Percentiles rank a stretch among this genome's conserved stretches.
Conservation (phyloP, 192 early-diverging fungal species). For the Coemansia sp. region DNA sequence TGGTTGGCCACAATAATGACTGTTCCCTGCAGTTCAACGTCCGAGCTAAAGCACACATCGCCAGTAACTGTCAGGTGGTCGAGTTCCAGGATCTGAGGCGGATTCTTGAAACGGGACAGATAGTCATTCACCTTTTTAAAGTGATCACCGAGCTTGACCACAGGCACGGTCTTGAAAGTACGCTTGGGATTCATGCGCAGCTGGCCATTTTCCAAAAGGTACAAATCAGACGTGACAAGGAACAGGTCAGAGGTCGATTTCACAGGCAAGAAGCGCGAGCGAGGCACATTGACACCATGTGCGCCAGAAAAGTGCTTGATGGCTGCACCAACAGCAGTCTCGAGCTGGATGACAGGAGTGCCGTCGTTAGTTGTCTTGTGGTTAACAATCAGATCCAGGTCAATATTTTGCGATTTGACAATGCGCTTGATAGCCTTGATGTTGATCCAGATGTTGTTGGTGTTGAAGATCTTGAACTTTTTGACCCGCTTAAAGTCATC, state of each 20-base stretch:
- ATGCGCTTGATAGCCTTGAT: constrained; percentile 86
- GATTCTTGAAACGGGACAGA: constrained; percentile 84
- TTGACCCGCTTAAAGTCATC: constrained; percentile 99
- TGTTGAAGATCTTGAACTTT: constrained; percentile 99
- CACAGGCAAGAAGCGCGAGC: constrained; percentile 96
- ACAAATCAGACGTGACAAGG: constrained; percentile 94
- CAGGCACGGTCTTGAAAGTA: constrained; percentile 87
- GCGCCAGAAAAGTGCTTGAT: constrained; percentile 97
- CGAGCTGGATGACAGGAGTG: constrained; percentile 96
- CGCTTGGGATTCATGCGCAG: constrained; percentile 91
- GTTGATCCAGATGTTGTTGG: constrained; percentile 89
- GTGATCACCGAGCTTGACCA: constrained; percentile 97
- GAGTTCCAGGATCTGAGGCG: constrained; percentile 94
- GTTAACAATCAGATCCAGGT: constrained; percentile 97
- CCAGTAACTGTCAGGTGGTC: constrained; percentile 99
- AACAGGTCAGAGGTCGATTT: constrained; percentile 98
- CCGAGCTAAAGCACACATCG: constrained; percentile 95
- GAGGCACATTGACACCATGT: constrained; percentile 98
- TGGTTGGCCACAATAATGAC: constrained; percentile 99
- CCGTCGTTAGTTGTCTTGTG: constrained; percentile 92
- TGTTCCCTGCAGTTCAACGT: constrained; percentile 88
- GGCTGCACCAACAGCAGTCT: constrained; percentile 98
- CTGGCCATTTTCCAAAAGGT: constrained; percentile 91
- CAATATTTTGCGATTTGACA: constrained; percentile 75
- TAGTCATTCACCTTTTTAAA: constrained; percentile 97